These are phyloP conservation scores for Pseudogymnoascus sp. DNA, from an alignment of 2,329 filamentous ascomycete genomes.

Conservation along the genomic window DNA sequence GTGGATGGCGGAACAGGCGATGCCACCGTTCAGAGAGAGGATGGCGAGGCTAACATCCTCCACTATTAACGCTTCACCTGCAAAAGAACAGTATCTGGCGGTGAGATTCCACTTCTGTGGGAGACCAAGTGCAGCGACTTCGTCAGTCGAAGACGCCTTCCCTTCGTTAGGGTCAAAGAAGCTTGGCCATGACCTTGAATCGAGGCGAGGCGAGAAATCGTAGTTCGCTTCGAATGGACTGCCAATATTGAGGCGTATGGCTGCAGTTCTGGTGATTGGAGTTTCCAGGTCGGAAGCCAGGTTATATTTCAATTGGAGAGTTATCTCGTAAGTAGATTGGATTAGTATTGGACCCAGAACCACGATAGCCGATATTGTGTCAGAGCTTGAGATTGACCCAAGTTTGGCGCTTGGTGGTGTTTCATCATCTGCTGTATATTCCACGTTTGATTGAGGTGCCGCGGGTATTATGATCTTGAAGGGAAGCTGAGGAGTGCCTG, in stretches of 20 bases:
- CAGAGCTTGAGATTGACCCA: slow-evolving; percentile 38
- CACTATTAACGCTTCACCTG: slow-evolving; percentile 52
- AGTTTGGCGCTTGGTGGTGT: slow-evolving; percentile 18
- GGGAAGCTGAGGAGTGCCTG: slow-evolving; percentile 36
- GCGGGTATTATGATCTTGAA: slow-evolving; percentile 24
- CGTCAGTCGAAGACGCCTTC: slow-evolving; percentile 4
- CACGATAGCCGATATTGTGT: slow-evolving; percentile 39
- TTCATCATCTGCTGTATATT: not conserved
- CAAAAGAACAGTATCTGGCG: slow-evolving; percentile 69
- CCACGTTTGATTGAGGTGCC: not conserved
- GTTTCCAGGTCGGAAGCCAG: slow-evolving; percentile 74
- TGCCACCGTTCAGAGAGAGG: slow-evolving; percentile 52
- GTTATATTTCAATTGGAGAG: slow-evolving; percentile 69
- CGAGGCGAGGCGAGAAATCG: slow-evolving; percentile 72
- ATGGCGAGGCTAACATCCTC: slow-evolving; percentile 59
- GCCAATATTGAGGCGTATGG: slow-evolving; percentile 64
- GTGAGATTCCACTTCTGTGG: slow-evolving; percentile 74
- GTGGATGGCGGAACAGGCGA: slow-evolving; percentile 47
- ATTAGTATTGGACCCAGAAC: slow-evolving; percentile 42
- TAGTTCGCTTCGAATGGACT: slow-evolving; percentile 89
- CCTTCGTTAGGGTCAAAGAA: slow-evolving; percentile 59
- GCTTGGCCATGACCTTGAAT: slow-evolving; percentile 76
- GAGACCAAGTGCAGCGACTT: slow-evolving; percentile 49
- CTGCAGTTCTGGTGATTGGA: slow-evolving; percentile 65
- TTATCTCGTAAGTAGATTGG: slow-evolving; percentile 57